Evolutionary conservation across 148 eudicot species (phyloP), one percentile per base, ranked within the genome.

Genomic region (Camellia granthamiana): DNA sequence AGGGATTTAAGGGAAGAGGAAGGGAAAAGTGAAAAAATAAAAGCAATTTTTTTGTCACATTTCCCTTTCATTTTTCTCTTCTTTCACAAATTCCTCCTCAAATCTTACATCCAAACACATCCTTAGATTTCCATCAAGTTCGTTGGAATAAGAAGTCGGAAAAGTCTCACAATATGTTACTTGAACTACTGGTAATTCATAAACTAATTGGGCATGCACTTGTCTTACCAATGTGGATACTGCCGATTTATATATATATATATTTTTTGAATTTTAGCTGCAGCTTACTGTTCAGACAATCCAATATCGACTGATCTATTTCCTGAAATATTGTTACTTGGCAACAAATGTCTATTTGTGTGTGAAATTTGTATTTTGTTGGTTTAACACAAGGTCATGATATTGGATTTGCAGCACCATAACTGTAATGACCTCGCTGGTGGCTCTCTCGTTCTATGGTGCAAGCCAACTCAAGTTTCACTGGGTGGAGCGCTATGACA

Each of bases 401-500:
- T 47, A 47, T 82, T 70, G 66, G 52, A 63, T 74, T 73, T 88
- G 90, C 92, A 95, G 97, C 82, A 95, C 97, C 0, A 88, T 95
- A 75, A 89, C 94, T 30, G 99, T 95, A 83, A 95, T 95, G 99
- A 93, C 97, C 15, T 93, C 97, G 23, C 79, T 95, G 82, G 99
- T 95, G 76, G 99, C 99, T 44, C 93, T 95, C 78, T 95, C 99
- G n/a, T 95, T 88, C 87, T 95, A 95, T 7, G 97, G 97, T 71
- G 99, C 99, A 30, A 95, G 97, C 86, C 99, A 95, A 82, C 87
- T 95, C 67, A 95, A 95, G 85, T 93, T 93, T 77, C 99, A 93
- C 75, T 95, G 99, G 97, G 94, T 95, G 83, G 99, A 95, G 86
- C 92, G 93, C 38, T 95, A 95, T 10, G 97, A 95, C 90, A 93